Conservation (phyloP, 805 yeast species). For the Metschnikowia gruessii region DNA sequence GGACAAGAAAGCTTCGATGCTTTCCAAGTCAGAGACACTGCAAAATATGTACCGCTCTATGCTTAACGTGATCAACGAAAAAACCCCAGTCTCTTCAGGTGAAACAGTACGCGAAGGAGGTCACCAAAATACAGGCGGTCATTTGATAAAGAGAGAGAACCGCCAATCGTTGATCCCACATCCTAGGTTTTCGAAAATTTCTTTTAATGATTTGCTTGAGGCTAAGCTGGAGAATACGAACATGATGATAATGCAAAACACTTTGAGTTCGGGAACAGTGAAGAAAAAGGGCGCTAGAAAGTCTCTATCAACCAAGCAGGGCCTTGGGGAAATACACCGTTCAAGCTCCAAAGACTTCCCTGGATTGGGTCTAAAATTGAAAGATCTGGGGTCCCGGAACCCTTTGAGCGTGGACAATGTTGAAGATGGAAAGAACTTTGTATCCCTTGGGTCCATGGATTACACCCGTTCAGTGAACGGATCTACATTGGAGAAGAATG, state of each 20-base stretch:
- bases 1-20: background rate
- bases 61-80: slow-evolving; percentile 23
- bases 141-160: background rate
- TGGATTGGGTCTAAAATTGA: slow-evolving; percentile 24
- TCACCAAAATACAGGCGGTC: background rate
- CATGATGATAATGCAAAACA: slow-evolving; percentile 11
- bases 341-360: slow-evolving; percentile 25
- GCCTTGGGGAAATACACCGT: slow-evolving; percentile 22
- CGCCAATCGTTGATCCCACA: slow-evolving; percentile 33
- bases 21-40: background rate
- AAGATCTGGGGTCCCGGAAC: slow-evolving; percentile 2
- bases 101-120: background rate
- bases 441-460: slow-evolving; percentile 22
- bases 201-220: slow-evolving; percentile 36
- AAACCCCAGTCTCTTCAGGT: background rate
- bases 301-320: slow-evolving; percentile 14
- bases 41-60: slow-evolving; percentile 21
- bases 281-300: slow-evolving; percentile 8
- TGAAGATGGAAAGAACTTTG: slow-evolving; percentile 15
- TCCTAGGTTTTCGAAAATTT: slow-evolving; percentile 42
- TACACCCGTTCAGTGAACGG: slow-evolving; percentile 21
- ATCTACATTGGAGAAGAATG: slow-evolving; percentile 23
- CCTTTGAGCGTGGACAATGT: background rate
- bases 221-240: slow-evolving; percentile 8
- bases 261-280: slow-evolving; percentile 18